phyloP scores from a whole-genome alignment of 306 rosid species.

The Lathyrus aphaca region DNA sequence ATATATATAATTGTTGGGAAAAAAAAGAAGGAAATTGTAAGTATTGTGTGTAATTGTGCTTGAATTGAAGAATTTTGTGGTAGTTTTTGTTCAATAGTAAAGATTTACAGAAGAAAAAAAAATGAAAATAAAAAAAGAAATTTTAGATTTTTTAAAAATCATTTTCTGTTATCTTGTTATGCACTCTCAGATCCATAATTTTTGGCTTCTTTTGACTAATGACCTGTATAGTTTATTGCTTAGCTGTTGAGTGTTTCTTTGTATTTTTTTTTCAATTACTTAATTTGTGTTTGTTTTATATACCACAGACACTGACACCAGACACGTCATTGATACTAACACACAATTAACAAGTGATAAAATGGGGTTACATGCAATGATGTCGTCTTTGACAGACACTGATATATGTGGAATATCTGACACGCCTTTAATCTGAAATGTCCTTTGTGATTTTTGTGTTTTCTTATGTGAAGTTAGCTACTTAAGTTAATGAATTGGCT shows the following conservation, averaged over 20 bases:
- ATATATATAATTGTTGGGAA: background rate
- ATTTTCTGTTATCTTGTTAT: constrained; percentile 21
- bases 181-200: constrained; percentile 41
- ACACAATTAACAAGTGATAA: background rate
- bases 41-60: background rate
- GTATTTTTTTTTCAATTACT: background rate
- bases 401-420: no score
- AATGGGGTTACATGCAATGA: background rate
- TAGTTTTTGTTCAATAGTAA: background rate
- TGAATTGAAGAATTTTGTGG: constrained; percentile 1
- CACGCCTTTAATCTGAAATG: background rate
- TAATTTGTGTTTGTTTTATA: background rate
- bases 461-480: no score
- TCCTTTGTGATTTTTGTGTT: background rate
- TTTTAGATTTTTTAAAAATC: constrained; percentile 1
- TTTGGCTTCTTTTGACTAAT: constrained; percentile 19
- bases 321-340: background rate
- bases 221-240: constrained; percentile 2
- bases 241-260: background rate
- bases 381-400: background rate
- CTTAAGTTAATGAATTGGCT: background rate
- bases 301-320: background rate
- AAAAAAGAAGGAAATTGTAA: background rate
- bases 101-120: background rate
- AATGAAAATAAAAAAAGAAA: background rate